Conservation (phyloP, 495 filamentous ascomycete species). For the Aspergillus affinis region DNA sequence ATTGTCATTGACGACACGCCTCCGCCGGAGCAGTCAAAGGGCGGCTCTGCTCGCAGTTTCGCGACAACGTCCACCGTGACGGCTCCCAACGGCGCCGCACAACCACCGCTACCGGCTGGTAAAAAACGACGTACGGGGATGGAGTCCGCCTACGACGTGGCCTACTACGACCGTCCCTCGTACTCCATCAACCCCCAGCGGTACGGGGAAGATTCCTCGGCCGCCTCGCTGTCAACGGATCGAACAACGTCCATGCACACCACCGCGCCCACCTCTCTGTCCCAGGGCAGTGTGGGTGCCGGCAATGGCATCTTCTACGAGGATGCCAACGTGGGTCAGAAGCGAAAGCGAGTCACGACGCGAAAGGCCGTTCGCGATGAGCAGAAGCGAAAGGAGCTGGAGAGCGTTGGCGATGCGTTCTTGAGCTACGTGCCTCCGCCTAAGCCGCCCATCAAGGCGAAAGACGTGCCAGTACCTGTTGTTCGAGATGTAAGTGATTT, state of each 20-base stretch:
- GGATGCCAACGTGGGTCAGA: constrained; percentile 66
- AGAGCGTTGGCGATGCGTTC: constrained; percentile 67
- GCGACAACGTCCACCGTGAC: constrained; percentile 22
- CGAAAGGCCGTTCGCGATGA: constrained; percentile 76
- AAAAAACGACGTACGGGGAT: constrained; percentile 66
- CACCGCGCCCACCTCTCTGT: constrained; percentile 88
- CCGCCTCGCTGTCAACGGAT: constrained; percentile 75
- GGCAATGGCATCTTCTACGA: constrained; percentile 56
- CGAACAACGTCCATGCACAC: constrained; percentile 84
- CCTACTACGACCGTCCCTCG: constrained; percentile 58
- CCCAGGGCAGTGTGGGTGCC: constrained; percentile 62
- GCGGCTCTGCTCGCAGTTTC: constrained; percentile 25
- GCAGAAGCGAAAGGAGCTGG: constrained; percentile 70
- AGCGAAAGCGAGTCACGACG: constrained; percentile 79
- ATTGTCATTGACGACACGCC: constrained; percentile 95
- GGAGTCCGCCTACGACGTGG: constrained; percentile 63
- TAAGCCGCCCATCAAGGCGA: constrained; percentile 84
- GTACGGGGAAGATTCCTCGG: constrained; percentile 61
- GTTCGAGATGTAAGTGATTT: constrained; percentile 73
- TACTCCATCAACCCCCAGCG: constrained; percentile 73
- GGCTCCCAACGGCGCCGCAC: constrained; percentile 26
- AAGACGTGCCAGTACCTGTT: constrained; percentile 82
- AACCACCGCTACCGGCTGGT: constrained; percentile 53
- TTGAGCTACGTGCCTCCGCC: constrained; percentile 80
- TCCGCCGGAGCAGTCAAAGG: constrained; percentile 56